Conservation (phyloP, 1,284 basidiomycete species). For the Leucoagaricus sp. region DNA sequence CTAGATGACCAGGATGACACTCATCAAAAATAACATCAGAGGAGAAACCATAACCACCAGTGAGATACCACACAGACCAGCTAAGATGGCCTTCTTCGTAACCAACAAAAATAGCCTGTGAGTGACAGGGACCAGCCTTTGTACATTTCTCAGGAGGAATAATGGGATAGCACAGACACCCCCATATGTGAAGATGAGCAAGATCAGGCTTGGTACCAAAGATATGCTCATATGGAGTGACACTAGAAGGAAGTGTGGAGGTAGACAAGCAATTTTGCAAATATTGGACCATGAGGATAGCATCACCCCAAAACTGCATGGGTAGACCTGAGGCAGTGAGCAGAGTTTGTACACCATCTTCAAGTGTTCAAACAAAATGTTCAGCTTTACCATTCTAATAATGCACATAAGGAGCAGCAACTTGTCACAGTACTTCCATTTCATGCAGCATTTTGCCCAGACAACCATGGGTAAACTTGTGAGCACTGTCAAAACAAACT, state of each 20-base stretch:
- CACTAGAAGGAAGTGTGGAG: constrained; percentile 17
- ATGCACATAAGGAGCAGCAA: constrained; percentile 27
- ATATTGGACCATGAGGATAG: constrained; percentile 21
- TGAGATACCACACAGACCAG: constrained; percentile 15
- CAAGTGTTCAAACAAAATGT: constrained; percentile 29
- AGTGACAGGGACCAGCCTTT: constrained; percentile 19
- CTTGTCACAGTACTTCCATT: constrained; percentile 22
- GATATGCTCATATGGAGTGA: constrained; percentile 28
- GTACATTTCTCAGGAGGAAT: constrained; percentile 21
- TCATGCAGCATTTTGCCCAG: constrained; percentile 12
- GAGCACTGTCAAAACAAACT: background rate
- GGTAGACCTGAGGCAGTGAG: constrained; percentile 27
- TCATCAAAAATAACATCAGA: constrained; percentile 22
- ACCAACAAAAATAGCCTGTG: constrained; percentile 26
- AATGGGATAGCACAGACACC: constrained; percentile 25
- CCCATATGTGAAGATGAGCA: constrained; percentile 27
- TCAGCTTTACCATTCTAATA: constrained; percentile 36
- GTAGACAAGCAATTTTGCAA: constrained; percentile 24
- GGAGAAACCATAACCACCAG: constrained; percentile 17
- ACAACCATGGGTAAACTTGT: background rate
- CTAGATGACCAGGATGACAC: constrained; percentile 9
- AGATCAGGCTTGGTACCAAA: constrained; percentile 26
- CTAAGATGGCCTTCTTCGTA: constrained; percentile 22
- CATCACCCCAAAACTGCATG: constrained; percentile 25
- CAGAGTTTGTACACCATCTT: constrained; percentile 26